Evolutionary conservation across 176 grass and related monocot species (phyloP).

Genomic region (Chrysopogon serrulatus): DNA sequence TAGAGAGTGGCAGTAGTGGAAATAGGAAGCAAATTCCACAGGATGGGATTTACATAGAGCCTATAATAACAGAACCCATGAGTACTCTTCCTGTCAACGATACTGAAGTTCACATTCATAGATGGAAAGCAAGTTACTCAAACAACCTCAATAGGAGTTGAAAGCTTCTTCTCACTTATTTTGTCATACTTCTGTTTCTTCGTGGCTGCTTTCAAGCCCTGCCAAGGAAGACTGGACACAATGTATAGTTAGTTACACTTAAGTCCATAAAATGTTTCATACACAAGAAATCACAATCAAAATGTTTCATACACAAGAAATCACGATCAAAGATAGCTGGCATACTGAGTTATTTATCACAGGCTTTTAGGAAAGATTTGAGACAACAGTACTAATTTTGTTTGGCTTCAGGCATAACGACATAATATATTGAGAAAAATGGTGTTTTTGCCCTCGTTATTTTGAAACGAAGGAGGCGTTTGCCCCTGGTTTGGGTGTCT

Average conservation of each 20-base stretch:
- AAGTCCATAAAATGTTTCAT: not conserved
- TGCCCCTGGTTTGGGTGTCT: not conserved
- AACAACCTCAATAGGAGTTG: slow-evolving; percentile 63
- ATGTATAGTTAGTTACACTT: not conserved
- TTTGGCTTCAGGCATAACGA: not conserved
- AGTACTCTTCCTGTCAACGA: slow-evolving; percentile 11
- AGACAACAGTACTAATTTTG: not conserved
- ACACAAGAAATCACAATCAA: not conserved
- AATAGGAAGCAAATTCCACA: slow-evolving; percentile 64
- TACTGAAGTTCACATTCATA: not conserved
- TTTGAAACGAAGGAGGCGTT: no score
- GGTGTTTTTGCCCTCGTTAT: not conserved
- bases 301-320: not conserved
- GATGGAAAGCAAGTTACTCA: slow-evolving; percentile 14
- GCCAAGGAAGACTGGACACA: slow-evolving; percentile 68
- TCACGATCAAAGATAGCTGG: not conserved
- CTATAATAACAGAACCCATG: slow-evolving; percentile 23
- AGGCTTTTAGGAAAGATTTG: no score
- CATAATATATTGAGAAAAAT: not conserved
- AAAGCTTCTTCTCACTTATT: slow-evolving; percentile 76
- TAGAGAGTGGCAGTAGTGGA: slow-evolving; percentile 60
- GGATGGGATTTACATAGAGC: slow-evolving; percentile 61
- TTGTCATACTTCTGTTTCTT: slow-evolving; percentile 86
- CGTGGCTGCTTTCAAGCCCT: slow-evolving; percentile 71
- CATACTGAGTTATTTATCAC: no score